Evolutionary conservation across 176 grass and related monocot genomes (phyloP), one percentile per base, ranked within the genome.

Genomic region (Carex cristatella): DNA sequence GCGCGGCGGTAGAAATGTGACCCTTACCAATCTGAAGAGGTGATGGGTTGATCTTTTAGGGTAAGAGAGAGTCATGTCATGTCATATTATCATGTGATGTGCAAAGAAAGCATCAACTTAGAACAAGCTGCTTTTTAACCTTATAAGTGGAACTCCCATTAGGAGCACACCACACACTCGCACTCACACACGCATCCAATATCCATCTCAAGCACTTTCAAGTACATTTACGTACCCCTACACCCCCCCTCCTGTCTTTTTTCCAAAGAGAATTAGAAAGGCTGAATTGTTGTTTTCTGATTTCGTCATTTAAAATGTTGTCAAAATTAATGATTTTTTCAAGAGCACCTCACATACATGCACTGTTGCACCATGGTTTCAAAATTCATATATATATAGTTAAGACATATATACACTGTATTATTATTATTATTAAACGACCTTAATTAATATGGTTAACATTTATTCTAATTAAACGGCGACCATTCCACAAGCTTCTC

Each of bases 111-210:
- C 48, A 49, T 49, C 18, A 38, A 19, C 16, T 60, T 60, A 60
- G 4, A 15, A 60, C 58, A 60, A 60, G 58, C 14, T 10, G 68
- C 37, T 71, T 62, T 62, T 62, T 71, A 59, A 38, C 42, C 18
- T 51, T 65, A 1, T 65, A 1, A 82, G 61, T 82, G 80, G 80
- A 82, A 65, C 16, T 67, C 80, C 80, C n/a, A 81, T 82, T 65
- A 82, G 16, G 80, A 82, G 19, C 16, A 40, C 38, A 38, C 37
- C 37, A 60, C 40, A 48, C 80, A 82, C 80, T 32, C 44, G 27
- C 72, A 65, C 31, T 19, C 38, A 10, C 48, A 49, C 48, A 49
- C 48, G 48, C 48, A 49, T 49, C 48, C 48, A 60, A 60, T 4
- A 60, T 4, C 58, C 58, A 60, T 60, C 48, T 49, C 48, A 2